Evolutionary conservation across 495 filamentous ascomycete species (phyloP).

Genomic region (Talaromyces borbonicus): DNA sequence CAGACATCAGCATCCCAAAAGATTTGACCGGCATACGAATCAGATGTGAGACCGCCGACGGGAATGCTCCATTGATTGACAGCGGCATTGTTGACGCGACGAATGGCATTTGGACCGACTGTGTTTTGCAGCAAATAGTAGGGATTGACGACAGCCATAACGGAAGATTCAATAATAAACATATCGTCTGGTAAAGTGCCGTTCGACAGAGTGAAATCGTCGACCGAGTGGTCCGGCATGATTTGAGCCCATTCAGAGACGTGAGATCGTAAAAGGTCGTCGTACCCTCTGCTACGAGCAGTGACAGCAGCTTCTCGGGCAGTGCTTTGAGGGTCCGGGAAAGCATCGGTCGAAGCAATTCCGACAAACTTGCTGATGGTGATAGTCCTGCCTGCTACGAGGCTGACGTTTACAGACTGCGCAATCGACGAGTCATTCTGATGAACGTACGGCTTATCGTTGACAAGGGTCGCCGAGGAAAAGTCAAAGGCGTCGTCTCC

Average conservation of each 20-base stretch:
- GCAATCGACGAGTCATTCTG: conserved; percentile 52
- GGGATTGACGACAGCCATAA: conserved; percentile 53
- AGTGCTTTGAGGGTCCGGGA: conserved; percentile 37
- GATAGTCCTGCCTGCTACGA: conserved; percentile 39
- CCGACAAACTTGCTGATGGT: conserved; percentile 50
- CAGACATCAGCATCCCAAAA: conserved; percentile 62
- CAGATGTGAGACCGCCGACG: conserved; percentile 51
- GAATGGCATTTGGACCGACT: conserved; percentile 42
- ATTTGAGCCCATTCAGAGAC: conserved; percentile 45
- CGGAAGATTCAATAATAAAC: conserved; percentile 50
- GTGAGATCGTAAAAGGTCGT: conserved; percentile 38
- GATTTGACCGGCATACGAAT: conserved; percentile 51
- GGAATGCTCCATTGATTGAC: conserved; percentile 49
- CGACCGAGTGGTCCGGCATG: conserved; percentile 47
- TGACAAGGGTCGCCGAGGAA: conserved; percentile 32
- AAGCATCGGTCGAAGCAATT: conserved; percentile 52
- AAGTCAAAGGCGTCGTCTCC: conserved; percentile 36
- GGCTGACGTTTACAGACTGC: conserved; percentile 39
- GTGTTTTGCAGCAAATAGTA: conserved; percentile 67
- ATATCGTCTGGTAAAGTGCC: conserved; percentile 49
- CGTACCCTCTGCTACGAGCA: conserved; percentile 36
- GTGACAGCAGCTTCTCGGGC: conserved; percentile 38
- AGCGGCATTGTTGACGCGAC: conserved; percentile 23
- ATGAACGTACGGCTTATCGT: conserved; percentile 36
- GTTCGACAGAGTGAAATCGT: conserved; percentile 46